A percentile compares a stretch with the other conserved stretches of the same genome.
phyloP scores from a whole-genome alignment of 1,284 basidiomycete genomes.

The Spongiforma sp. region DNA sequence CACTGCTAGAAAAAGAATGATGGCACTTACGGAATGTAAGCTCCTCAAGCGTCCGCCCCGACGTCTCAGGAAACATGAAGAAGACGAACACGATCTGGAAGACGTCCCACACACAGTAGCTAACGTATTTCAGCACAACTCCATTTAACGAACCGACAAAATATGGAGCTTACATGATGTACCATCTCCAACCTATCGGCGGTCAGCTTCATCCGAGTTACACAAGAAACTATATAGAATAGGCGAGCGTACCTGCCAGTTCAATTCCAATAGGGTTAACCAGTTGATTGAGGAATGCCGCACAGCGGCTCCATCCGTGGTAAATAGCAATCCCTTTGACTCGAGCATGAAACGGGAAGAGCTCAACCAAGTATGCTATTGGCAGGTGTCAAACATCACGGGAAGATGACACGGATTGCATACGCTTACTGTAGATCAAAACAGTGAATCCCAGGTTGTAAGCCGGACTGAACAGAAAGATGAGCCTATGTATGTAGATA shows the following conservation, averaged over 20 bases:
- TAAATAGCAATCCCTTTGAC: neutral
- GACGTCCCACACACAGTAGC: neutral
- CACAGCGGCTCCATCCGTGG: neutral
- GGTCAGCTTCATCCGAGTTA: neutral
- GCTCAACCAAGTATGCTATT: neutral
- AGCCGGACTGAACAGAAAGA: neutral
- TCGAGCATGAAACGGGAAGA: neutral
- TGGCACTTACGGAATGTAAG: no score
- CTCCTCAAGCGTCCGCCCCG: no score
- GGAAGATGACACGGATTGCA: neutral
- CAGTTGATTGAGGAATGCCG: neutral
- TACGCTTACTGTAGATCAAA: neutral
- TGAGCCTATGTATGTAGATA: neutral
- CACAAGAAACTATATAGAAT: neutral
- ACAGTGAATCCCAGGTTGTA: neutral
- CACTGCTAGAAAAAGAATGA: no score
- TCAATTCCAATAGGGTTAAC: neutral
- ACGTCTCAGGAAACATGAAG: no score
- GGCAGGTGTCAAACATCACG: neutral
- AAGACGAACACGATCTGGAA: no score
- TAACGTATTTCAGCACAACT: neutral
- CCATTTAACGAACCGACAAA: neutral
- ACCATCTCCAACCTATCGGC: slow-evolving; percentile 10
- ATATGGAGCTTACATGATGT: slow-evolving; percentile 3
- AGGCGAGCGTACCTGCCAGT: neutral